Percentiles rank a stretch among this genome's conserved stretches.
Conservation (phyloP, 495 filamentous ascomycete species). For the Talaromyces proteolyticus region DNA sequence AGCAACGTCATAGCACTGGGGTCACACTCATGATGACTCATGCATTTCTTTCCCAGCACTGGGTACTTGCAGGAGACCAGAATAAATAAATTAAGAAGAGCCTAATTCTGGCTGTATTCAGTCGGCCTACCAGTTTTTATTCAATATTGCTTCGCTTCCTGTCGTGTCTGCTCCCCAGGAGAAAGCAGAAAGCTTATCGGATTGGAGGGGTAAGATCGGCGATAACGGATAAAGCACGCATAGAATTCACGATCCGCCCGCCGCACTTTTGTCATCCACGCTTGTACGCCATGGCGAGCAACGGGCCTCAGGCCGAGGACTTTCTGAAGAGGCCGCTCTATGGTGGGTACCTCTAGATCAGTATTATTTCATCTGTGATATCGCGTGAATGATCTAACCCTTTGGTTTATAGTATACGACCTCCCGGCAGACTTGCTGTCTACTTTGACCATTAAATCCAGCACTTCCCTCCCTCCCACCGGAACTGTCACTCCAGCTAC, state of each 20-base stretch:
- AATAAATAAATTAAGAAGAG: too few species aligned
- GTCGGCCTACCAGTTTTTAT: too few species aligned
- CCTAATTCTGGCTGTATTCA: too few species aligned
- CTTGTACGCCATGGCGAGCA: not conserved
- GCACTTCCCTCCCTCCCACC: conserved; percentile 18
- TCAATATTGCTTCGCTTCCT: too few species aligned
- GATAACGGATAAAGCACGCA: too few species aligned
- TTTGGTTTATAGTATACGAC: conserved; percentile 62
- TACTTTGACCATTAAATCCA: conserved; percentile 56
- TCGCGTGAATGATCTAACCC: conserved; percentile 24
- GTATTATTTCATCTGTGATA: conserved; percentile 1
- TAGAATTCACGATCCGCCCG: not conserved
- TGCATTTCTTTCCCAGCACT: not conserved
- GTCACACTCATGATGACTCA: not conserved
- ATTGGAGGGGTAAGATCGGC: not conserved
- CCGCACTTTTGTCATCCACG: too few species aligned
- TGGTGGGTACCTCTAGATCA: conserved; percentile 31
- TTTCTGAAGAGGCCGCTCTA: conserved; percentile 60
- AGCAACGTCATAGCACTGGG: too few species aligned
- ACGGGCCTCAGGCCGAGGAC: conserved; percentile 29
- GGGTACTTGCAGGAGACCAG: too few species aligned
- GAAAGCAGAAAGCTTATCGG: not conserved
- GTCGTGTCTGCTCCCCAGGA: not conserved
- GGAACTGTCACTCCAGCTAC: conserved; percentile 13
- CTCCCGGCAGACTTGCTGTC: conserved; percentile 71